A percentile compares a stretch with the other conserved stretches of the same genome.
Evolutionary conservation across 2,329 filamentous ascomycete genomes (phyloP).

Genomic region (Aspergillus fischeri): DNA sequence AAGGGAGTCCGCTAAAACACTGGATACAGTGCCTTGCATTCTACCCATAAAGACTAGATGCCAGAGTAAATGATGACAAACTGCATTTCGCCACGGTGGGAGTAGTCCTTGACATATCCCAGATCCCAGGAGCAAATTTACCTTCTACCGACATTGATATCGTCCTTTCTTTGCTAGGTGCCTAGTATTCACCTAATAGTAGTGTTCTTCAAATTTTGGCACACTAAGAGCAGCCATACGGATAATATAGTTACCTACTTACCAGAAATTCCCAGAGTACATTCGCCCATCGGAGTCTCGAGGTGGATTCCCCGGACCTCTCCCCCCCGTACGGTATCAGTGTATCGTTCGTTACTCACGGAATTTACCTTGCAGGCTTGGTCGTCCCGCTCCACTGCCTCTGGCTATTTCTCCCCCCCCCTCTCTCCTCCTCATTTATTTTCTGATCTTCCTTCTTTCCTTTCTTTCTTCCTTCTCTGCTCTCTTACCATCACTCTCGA

Average conservation of each 20-base stretch:
- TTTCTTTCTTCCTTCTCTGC: conserved; percentile 7
- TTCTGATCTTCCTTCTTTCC: conserved; percentile 11
- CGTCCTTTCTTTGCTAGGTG: too few species aligned
- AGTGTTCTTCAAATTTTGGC: too few species aligned
- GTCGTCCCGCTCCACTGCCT: neutral
- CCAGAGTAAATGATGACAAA: neutral
- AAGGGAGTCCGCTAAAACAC: neutral
- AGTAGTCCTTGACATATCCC: conserved; percentile 10
- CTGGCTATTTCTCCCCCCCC: conserved; percentile 10
- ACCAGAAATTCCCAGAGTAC: conserved; percentile 2
- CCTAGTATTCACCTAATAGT: too few species aligned
- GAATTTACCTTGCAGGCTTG: neutral
- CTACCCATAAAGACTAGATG: neutral
- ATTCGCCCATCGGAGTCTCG: conserved; percentile 18
- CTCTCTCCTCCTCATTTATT: conserved; percentile 15
- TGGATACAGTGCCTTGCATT: neutral
- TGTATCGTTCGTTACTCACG: neutral
- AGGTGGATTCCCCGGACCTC: conserved; percentile 21
- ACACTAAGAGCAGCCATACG: too few species aligned
- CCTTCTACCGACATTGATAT: conserved; percentile 6
- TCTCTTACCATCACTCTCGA: conserved; percentile 4
- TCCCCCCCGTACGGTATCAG: conserved; percentile 9
- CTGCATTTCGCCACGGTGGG: conserved; percentile 19
- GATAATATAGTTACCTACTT: neutral
- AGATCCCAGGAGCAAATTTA: conserved; percentile 2